Evolutionary conservation across 1,284 basidiomycete genomes (phyloP).

Genomic region (Cryptococcus depauperatus): DNA sequence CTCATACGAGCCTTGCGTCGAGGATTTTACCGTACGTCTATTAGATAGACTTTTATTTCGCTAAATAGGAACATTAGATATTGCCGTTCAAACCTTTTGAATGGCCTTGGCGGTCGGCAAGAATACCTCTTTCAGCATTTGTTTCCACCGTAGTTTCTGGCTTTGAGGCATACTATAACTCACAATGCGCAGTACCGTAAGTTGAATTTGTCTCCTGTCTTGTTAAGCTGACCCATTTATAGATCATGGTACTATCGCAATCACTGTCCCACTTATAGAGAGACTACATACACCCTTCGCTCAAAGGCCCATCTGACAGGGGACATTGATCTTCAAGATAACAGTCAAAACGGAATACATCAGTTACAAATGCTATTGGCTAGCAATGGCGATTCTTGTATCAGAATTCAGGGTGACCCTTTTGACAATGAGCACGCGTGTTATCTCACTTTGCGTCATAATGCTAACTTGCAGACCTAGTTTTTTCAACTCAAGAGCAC

Average conservation of each 20-base stretch:
- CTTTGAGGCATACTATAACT: conserved; percentile 32
- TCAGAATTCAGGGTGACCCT: conserved; percentile 36
- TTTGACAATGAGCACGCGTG: conserved; percentile 38
- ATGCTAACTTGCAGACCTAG: conserved; percentile 11
- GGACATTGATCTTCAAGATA: conserved; percentile 22
- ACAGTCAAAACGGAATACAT: conserved; percentile 27
- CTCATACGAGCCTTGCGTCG: conserved; percentile 38
- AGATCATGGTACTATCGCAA: conserved; percentile 22
- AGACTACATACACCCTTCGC: conserved; percentile 20
- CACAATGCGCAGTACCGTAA: conserved; percentile 38
- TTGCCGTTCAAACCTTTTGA: conserved; percentile 20
- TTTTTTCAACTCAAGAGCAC: conserved; percentile 38
- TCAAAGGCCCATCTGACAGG: conserved; percentile 19
- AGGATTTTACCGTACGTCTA: conserved; percentile 29
- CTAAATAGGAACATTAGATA: conserved; percentile 10
- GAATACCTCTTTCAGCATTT: conserved; percentile 39
- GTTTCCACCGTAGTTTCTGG: conserved; percentile 34
- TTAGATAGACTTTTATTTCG: too few species aligned
- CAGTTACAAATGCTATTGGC: conserved; percentile 27
- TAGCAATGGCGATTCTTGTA: conserved; percentile 29
- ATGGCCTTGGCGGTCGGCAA: conserved; percentile 36
- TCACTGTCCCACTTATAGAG: conserved; percentile 20
- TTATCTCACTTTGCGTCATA: neutral
- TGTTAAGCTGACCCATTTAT: conserved; percentile 1
- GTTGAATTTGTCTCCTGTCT: conserved; percentile 6